A percentile compares a stretch with the other conserved stretches of the same genome.
Evolutionary conservation across 352 stramenopile species (phyloP).

Genomic region (Phytophthora tubulina): DNA sequence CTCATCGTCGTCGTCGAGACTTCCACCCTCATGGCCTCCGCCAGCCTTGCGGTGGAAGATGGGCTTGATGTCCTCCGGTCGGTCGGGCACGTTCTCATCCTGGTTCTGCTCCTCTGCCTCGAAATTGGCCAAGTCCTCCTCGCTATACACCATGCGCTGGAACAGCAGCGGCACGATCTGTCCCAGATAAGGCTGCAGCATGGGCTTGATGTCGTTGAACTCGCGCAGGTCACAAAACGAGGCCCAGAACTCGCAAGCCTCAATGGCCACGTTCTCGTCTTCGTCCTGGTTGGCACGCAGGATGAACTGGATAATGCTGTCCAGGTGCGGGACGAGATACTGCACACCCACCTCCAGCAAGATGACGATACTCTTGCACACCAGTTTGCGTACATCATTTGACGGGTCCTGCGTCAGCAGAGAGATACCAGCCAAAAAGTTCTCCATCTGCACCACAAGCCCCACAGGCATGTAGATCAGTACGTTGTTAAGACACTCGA

Average conservation of each 20-base stretch:
- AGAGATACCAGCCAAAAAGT: conserved; percentile 90
- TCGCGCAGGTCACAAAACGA: conserved; percentile 91
- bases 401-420: conserved; percentile 86
- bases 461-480: conserved; percentile 90
- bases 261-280: conserved; percentile 88
- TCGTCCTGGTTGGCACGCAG: conserved; percentile 87
- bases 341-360: conserved; percentile 90
- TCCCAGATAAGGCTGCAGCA: conserved; percentile 84
- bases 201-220: conserved; percentile 93
- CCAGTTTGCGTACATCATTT: conserved; percentile 83
- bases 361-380: conserved; percentile 94
- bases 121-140: conserved; percentile 92
- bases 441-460: conserved; percentile 92
- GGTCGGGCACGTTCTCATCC: conserved; percentile 90
- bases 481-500: conserved; percentile 92
- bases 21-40: conserved; percentile 31
- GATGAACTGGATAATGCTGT: conserved; percentile 94
- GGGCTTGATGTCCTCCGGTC: conserved; percentile 92
- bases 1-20: conserved; percentile 77
- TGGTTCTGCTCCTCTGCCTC: conserved; percentile 91
- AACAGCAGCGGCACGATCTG: conserved; percentile 95
- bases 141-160: conserved; percentile 95
- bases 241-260: conserved; percentile 93
- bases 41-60: conserved; percentile 80
- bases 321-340: conserved; percentile 89